phyloP scores from a whole-genome alignment of 495 filamentous ascomycete species.

The Pseudevernia furfuracea region DNA sequence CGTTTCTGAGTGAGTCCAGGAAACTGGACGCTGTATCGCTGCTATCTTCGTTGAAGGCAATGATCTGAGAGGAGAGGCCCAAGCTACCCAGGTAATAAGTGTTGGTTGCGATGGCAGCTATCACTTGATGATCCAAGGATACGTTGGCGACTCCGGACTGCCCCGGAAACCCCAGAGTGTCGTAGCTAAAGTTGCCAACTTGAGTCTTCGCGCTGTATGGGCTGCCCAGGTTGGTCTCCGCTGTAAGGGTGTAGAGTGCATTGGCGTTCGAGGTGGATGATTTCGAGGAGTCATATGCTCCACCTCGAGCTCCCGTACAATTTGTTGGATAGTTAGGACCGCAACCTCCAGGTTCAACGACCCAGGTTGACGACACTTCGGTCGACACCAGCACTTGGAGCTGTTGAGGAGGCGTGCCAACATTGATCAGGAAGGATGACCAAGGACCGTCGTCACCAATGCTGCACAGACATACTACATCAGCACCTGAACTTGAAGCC shows the following conservation, averaged over 20 bases:
- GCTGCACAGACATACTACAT: constrained; percentile 10
- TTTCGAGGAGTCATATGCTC: constrained; percentile 41
- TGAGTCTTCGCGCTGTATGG: constrained; percentile 43
- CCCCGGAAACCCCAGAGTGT: constrained; percentile 40
- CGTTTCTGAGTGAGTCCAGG: constrained; percentile 40
- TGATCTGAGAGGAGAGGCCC: constrained; percentile 41
- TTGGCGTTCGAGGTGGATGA: constrained; percentile 52
- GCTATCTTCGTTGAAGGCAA: constrained; percentile 32
- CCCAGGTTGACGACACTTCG: constrained; percentile 35
- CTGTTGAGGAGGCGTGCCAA: constrained; percentile 33
- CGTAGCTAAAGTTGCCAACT: constrained; percentile 53
- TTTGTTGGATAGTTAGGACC: constrained; percentile 21
- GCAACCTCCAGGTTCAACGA: constrained; percentile 36
- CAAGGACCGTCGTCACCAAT: constrained; percentile 35
- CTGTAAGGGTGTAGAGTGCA: constrained; percentile 45
- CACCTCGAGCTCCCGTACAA: constrained; percentile 40
- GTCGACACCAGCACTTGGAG: constrained; percentile 36
- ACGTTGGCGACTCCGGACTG: constrained; percentile 35
- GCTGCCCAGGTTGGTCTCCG: constrained; percentile 39
- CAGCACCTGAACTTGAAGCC: constrained; percentile 2
- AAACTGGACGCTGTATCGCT: constrained; percentile 40
- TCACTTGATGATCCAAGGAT: constrained; percentile 40
- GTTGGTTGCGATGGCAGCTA: constrained; percentile 49
- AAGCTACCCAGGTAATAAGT: constrained; percentile 51
- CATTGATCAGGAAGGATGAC: constrained; percentile 32